Evolutionary conservation across 2,329 filamentous ascomycete genomes (phyloP).

Genomic region (Pyrenophora teres): DNA sequence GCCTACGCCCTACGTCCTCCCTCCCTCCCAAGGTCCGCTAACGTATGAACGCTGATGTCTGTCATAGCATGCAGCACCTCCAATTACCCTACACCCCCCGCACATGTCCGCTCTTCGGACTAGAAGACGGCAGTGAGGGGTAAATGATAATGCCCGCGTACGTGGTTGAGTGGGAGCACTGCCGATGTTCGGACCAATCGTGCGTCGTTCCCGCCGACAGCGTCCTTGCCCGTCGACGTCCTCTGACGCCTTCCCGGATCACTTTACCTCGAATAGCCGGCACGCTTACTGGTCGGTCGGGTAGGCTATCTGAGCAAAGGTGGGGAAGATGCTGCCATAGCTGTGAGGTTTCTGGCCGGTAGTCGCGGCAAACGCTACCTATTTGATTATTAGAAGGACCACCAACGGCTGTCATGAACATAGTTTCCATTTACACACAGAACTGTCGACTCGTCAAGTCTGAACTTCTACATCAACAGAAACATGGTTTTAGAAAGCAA

Average conservation of each 20-base stretch:
- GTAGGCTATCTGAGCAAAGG: slow-evolving; percentile 16
- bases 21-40: not conserved
- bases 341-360: not conserved
- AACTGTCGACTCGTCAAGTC: not conserved
- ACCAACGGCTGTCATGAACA: not conserved
- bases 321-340: slow-evolving; percentile 22
- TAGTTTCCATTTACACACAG: not conserved
- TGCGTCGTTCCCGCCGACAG: slow-evolving; percentile 7
- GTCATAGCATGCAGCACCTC: slow-evolving; percentile 2
- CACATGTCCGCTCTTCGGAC: slow-evolving; percentile 4
- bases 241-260: slow-evolving; percentile 1
- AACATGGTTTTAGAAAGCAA: slow-evolving; percentile 35
- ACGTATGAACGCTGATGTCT: not conserved
- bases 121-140: slow-evolving; percentile 20
- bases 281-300: slow-evolving; percentile 5
- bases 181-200: slow-evolving; percentile 20
- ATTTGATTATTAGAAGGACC: too few species aligned
- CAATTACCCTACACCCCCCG: slow-evolving; percentile 5
- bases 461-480: not conserved
- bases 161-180: slow-evolving; percentile 12
- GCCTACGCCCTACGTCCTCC: not conserved
- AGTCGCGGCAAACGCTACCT: too few species aligned
- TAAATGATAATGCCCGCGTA: slow-evolving; percentile 15
- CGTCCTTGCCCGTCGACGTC: not conserved
- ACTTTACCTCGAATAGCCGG: slow-evolving; percentile 12